Evolutionary conservation across 2,329 filamentous ascomycete species (phyloP), one percentile per base, ranked within the genome.

Genomic region (Fonsecaea monophora): DNA sequence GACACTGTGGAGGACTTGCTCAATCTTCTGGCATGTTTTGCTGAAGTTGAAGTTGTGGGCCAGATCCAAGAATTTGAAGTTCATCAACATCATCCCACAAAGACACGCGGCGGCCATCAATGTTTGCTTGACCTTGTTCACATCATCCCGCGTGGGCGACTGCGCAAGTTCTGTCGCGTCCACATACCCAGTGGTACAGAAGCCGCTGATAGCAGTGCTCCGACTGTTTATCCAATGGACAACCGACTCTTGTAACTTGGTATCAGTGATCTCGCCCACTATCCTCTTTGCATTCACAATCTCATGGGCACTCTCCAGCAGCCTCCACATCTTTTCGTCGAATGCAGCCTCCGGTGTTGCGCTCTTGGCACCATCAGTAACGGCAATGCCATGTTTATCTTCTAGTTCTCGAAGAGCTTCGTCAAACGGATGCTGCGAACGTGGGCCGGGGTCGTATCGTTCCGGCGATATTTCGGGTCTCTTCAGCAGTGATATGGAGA

Each of bases 11-110:
- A 67, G 48, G 13, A 56, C 37, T n/a, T 57, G 50, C 50, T 63
- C 65, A 34, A 67, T 67, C 35, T 40, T 54, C 18, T 60, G 60
- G 53, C 57, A 67, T 10, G 60, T 55, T n/a, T 53, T 60, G 56
- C 60, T 67, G 54, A 67, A 67, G 40, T 67, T 67, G 60, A 64
- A 67, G 45, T 67, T 67, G 45, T 42, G 63, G 35, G 65, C 55
- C 42, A 55, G 50, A 21, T 67, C 60, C 15, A 59, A 18, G 48
- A 63, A 67, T 25, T 42, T 53, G 13, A 67, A 53, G 37, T 67
- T 67, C 65, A 67, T 67, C 8, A 63, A 64, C 42, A 67, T 45
- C 30, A 67, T 67, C n/a, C 21, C 60, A 38, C 25, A 63, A 3
- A 67, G 54, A 30, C 55, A 67, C 13, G 65, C 48, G 13, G 60